Conservation (phyloP, 768 basidiomycete species). For the Serendipita sp. region DNA sequence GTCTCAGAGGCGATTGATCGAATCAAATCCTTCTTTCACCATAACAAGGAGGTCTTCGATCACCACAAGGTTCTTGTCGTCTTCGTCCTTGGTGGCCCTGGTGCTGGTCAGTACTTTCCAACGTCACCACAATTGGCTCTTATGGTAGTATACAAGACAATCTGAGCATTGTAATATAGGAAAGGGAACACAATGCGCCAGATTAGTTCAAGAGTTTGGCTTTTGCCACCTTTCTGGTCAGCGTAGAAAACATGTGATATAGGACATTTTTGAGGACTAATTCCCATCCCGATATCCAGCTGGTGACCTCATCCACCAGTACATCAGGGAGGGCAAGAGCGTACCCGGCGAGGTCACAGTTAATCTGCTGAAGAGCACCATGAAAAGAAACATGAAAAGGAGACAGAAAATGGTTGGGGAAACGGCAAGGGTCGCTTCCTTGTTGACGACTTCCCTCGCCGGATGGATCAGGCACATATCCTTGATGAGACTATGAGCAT, state of each 20-base stretch:
- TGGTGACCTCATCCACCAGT: conserved; percentile 84
- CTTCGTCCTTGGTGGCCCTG: conserved; percentile 93
- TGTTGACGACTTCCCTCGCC: conserved; percentile 93
- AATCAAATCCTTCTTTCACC: conserved; percentile 23
- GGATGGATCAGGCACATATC: conserved; percentile 92
- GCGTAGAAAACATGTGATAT: conserved; percentile 12
- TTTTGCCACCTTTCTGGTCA: conserved; percentile 90
- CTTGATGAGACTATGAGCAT: conserved; percentile 66
- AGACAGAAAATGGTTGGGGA: conserved; percentile 40
- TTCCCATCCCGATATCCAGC: conserved; percentile 29
- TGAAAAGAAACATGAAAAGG: conserved; percentile 31
- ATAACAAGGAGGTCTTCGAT: conserved; percentile 38
- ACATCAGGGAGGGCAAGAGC: conserved; percentile 82
- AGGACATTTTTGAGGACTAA: conserved; percentile 7
- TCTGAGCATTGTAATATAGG: conserved; percentile 30
- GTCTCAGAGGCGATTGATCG: conserved; percentile 23
- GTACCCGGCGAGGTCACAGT: conserved; percentile 96
- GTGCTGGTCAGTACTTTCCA: conserved; percentile 49
- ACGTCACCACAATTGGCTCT: background rate
- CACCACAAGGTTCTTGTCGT: conserved; percentile 64
- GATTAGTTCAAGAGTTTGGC: conserved; percentile 65
- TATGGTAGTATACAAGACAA: background rate
- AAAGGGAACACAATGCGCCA: conserved; percentile 88
- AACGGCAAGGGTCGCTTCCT: conserved; percentile 72
- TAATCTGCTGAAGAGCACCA: conserved; percentile 87